phyloP scores from a whole-genome alignment of 257 asterid species.

The Primulina tabacum region DNA sequence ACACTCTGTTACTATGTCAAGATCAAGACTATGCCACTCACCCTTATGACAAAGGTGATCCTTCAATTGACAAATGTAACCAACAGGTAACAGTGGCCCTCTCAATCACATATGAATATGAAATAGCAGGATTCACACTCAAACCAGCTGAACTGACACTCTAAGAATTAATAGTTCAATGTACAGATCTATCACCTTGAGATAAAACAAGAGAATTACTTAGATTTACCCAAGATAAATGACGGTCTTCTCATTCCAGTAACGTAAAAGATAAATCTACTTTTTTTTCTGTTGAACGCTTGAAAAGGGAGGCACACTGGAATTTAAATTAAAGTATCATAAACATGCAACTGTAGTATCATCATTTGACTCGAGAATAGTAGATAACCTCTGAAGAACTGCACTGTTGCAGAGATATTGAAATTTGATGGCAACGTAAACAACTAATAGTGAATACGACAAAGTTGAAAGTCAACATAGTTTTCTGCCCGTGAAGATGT shows the following conservation, averaged over 20 bases:
- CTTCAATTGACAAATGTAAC: not conserved
- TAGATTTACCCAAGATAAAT: not conserved
- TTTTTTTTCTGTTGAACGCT: not conserved
- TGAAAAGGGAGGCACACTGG: not conserved
- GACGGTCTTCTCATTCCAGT: not conserved
- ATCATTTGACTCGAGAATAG: not conserved
- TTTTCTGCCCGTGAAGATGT: not conserved
- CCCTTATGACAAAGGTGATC: not conserved
- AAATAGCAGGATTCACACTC: not conserved
- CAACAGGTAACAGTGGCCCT: not conserved
- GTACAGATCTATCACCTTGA: slow-evolving; percentile 6
- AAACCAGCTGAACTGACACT: slow-evolving; percentile 5
- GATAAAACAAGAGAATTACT: slow-evolving; percentile 7
- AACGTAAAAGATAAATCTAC: no score
- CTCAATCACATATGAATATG: not conserved
- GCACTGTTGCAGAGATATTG: not conserved
- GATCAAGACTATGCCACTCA: slow-evolving; percentile 7
- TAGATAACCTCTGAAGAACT: no score
- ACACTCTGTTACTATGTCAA: not conserved
- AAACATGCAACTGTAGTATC: not conserved
- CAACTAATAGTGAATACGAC: not conserved
- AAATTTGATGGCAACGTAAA: not conserved
- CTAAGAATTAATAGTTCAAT: not conserved
- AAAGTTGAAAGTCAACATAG: not conserved
- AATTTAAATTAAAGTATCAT: not conserved